Percentiles rank a stretch among this genome's conserved stretches.
Conservation (phyloP, 192 early-diverging fungal species). For the Linnemannia exigua region DNA sequence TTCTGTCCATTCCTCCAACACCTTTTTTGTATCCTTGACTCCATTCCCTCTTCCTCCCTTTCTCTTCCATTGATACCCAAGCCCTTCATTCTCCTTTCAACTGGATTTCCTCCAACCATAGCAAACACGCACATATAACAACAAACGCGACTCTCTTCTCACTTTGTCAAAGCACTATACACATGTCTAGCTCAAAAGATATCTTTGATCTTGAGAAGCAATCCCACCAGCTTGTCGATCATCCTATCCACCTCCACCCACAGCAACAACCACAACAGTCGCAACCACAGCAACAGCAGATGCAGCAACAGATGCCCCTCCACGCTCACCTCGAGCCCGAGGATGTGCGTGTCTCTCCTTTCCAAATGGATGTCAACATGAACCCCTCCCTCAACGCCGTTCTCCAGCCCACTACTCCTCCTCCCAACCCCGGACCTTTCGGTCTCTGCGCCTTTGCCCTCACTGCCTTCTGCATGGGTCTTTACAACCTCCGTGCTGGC, state of each 20-base stretch:
- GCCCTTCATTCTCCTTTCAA: background rate
- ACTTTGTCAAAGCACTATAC: conserved; percentile 46
- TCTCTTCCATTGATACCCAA: background rate
- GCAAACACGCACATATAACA: background rate
- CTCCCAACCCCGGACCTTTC: conserved; percentile 45
- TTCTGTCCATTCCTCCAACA: background rate
- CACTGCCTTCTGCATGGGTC: conserved; percentile 52
- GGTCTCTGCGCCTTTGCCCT: conserved; percentile 55
- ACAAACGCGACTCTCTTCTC: conserved; percentile 6
- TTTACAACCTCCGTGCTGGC: conserved; percentile 46
- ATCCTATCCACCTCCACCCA: conserved; percentile 26
- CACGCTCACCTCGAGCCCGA: conserved; percentile 43
- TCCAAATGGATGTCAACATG: conserved; percentile 48
- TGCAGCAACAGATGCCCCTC: conserved; percentile 29
- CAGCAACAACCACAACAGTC: conserved; percentile 22
- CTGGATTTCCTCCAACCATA: background rate
- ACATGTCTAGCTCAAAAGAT: conserved; percentile 51
- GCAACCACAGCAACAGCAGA: conserved; percentile 30
- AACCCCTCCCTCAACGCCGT: conserved; percentile 30
- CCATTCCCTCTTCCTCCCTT: background rate
- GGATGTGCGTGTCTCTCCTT: conserved; percentile 42
- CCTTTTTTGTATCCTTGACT: too few relatives aligned
- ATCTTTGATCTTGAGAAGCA: conserved; percentile 34
- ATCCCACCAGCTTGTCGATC: conserved; percentile 30
- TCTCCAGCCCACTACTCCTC: conserved; percentile 25